phyloP scores from a whole-genome alignment of 371 early-diverging fungal species.

The Capillidium heterosporum region DNA sequence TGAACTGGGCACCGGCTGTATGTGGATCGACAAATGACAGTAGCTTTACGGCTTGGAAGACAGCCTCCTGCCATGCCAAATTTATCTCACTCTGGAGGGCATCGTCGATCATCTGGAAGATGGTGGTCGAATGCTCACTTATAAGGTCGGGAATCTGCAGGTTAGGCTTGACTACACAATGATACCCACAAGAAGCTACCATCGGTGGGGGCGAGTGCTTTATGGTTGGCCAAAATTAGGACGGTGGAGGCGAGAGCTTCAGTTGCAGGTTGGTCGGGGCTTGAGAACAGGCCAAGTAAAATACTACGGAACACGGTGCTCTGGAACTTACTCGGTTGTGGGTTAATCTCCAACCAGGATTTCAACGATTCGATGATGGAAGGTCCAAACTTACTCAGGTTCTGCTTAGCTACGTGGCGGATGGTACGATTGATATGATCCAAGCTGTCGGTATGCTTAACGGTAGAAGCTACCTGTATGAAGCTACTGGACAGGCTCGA shows the following conservation, averaged over 20 bases:
- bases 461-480: slow-evolving; percentile 28
- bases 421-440: slow-evolving; percentile 23
- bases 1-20: slow-evolving; percentile 19
- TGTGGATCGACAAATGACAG: slow-evolving; percentile 34
- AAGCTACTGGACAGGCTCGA: slow-evolving; percentile 15
- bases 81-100: not conserved
- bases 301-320: not conserved
- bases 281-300: not conserved
- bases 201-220: not conserved
- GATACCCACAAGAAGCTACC: slow-evolving; percentile 5
- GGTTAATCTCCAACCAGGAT: not conserved
- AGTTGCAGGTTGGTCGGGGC: not conserved
- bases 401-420: slow-evolving; percentile 3
- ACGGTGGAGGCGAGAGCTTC: not conserved
- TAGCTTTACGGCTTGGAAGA: slow-evolving; percentile 28
- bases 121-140: not conserved
- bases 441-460: slow-evolving; percentile 29
- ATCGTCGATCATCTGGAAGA: not conserved
- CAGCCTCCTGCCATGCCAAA: slow-evolving; percentile 14
- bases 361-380: not conserved
- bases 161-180: not conserved
- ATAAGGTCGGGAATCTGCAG: not conserved
- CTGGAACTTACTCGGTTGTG: not conserved
- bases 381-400: not conserved
- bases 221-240: not conserved